phyloP scores from a whole-genome alignment of 495 filamentous ascomycete species.

The Penicillium goetzii region DNA sequence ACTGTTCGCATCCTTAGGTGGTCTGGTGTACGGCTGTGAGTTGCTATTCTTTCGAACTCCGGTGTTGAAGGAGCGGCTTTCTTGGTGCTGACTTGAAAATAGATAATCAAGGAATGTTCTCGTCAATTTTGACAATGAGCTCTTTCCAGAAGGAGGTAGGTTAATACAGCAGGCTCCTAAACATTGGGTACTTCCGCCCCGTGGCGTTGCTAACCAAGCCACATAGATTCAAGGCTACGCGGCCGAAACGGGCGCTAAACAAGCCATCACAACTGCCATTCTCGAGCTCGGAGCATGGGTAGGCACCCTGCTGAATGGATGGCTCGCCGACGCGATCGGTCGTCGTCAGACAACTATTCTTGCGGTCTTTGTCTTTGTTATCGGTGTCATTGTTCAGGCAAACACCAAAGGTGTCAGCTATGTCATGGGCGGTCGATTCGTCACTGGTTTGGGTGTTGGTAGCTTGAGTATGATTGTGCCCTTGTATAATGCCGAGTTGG shows the following conservation, averaged over 20 bases:
- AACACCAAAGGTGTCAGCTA: conserved; percentile 9
- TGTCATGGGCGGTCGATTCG: conserved; percentile 22
- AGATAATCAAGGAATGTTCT: conserved; percentile 21
- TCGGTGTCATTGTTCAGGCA: conserved; percentile 18
- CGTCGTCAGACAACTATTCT: conserved; percentile 9
- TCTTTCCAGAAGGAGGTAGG: conserved; percentile 9
- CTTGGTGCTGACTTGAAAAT: not conserved
- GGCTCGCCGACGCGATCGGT: conserved; percentile 13
- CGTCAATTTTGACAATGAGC: conserved; percentile 11
- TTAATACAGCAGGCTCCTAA: not conserved
- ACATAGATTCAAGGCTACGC: conserved; percentile 8
- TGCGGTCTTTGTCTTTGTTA: conserved; percentile 5
- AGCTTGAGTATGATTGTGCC: conserved; percentile 58
- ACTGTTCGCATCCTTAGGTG: conserved; percentile 24
- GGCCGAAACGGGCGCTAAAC: conserved; percentile 6
- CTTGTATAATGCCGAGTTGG: conserved; percentile 64
- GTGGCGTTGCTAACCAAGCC: not conserved
- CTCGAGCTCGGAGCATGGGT: conserved; percentile 20
- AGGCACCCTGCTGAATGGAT: conserved; percentile 11
- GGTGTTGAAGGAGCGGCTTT: not conserved
- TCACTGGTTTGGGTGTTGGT: conserved; percentile 59
- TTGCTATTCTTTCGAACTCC: not conserved
- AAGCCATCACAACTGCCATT: conserved; percentile 12
- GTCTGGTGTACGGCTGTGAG: conserved; percentile 25
- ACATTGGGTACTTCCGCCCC: too few species aligned